Percentiles rank a stretch among this genome's conserved stretches.
Evolutionary conservation across 2,329 filamentous ascomycete species (phyloP).

Genomic region (Diaporthe australafricana): DNA sequence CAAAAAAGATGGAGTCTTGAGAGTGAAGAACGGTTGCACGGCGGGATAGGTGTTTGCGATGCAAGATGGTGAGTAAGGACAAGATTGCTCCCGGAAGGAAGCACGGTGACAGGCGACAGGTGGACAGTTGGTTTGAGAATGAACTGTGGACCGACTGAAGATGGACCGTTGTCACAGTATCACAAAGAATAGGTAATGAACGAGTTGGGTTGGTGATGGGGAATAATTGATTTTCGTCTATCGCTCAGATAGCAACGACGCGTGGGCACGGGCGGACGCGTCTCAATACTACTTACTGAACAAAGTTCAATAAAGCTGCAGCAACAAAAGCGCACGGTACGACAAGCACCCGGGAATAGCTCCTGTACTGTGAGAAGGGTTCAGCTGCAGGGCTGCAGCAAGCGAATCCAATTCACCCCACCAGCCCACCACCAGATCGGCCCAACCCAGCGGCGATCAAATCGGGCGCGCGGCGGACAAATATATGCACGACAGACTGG

Average conservation of each 20-base stretch:
- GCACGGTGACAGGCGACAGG: not conserved
- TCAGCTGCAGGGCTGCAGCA: constrained; percentile 22
- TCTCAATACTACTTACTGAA: not conserved
- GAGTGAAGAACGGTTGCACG: not conserved
- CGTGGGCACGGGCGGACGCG: constrained; percentile 6
- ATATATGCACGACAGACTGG: not conserved
- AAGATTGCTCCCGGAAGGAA: not conserved
- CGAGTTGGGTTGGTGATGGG: not conserved
- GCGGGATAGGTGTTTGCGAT: not conserved
- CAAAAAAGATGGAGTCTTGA: not conserved
- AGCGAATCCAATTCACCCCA: not conserved
- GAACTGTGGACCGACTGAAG: not conserved
- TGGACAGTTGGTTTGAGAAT: not conserved
- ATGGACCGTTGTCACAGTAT: not conserved
- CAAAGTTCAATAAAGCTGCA: not conserved
- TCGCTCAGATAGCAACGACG: not conserved
- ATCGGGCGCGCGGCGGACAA: constrained; percentile 10
- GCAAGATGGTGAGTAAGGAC: not conserved
- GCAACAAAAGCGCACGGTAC: constrained; percentile 8
- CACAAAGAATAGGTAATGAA: not conserved
- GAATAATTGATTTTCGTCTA: not conserved
- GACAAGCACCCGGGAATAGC: not conserved
- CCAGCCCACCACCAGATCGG: not conserved
- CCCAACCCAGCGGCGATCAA: constrained; percentile 21
- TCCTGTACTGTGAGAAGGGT: constrained; percentile 1